Conservation (phyloP, 345 rosid species). For the Arabis hirsuta region DNA sequence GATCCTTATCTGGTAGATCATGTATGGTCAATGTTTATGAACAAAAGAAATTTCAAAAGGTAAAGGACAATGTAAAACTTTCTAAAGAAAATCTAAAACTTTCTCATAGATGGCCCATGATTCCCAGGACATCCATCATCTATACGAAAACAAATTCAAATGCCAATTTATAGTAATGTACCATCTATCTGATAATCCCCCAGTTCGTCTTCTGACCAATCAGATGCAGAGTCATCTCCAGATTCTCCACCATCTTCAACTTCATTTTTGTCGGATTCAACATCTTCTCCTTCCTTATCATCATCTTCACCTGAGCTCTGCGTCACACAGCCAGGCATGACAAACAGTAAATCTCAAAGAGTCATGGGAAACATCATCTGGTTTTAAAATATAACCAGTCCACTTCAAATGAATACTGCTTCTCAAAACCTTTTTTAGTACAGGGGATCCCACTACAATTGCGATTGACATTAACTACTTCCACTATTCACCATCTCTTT, state of each 20-base stretch:
- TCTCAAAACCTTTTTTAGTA: neutral
- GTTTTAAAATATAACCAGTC: neutral
- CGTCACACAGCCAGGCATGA: slow-evolving; percentile 21
- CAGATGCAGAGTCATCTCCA: slow-evolving; percentile 52
- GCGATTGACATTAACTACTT: slow-evolving; percentile 5
- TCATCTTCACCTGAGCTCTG: slow-evolving; percentile 25
- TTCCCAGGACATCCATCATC: neutral
- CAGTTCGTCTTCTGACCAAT: slow-evolving; percentile 49
- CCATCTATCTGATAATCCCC: slow-evolving; percentile 56
- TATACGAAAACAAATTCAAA: neutral
- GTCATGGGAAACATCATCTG: slow-evolving; percentile 1
- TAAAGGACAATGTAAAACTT: slow-evolving; percentile 4
- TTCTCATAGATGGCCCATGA: slow-evolving; percentile 2
- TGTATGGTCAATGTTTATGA: slow-evolving; percentile 28
- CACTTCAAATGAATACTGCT: slow-evolving; percentile 22
- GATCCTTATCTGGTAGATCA: slow-evolving; percentile 48
- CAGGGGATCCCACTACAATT: slow-evolving; percentile 8
- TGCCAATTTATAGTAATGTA: slow-evolving; percentile 36
- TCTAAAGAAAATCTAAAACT: slow-evolving; percentile 4
- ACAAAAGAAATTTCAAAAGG: slow-evolving; percentile 21
- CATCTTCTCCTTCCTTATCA: slow-evolving; percentile 17
- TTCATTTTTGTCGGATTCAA: slow-evolving; percentile 33
- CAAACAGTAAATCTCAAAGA: slow-evolving; percentile 1
- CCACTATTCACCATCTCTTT: neutral
- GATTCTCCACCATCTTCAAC: slow-evolving; percentile 33